These are phyloP conservation scores for Musa beccarii DNA, from an alignment of 176 grass and related monocot species.

Conservation along the genomic window DNA sequence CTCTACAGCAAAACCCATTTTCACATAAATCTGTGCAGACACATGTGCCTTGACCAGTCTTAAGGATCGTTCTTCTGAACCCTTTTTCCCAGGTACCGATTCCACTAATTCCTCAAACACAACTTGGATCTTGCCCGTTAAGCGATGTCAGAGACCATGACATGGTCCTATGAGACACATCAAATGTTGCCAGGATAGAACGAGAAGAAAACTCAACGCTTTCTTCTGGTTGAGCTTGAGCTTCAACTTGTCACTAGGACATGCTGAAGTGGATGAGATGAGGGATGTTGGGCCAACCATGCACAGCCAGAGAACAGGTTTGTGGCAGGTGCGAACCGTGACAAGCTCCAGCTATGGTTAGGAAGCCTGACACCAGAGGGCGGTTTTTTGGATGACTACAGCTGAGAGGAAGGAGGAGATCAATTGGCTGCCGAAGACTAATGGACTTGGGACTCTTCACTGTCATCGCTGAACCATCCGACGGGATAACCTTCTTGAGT, in stretches of 20 bases:
- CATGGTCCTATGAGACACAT: constrained; percentile 20
- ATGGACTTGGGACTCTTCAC: constrained; percentile 73
- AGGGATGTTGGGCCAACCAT: constrained; percentile 61
- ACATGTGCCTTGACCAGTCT: constrained; percentile 51
- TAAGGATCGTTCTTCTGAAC: constrained; percentile 52
- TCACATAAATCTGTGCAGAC: constrained; percentile 71
- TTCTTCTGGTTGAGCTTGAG: constrained; percentile 60
- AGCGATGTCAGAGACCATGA: constrained; percentile 69
- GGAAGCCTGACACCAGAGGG: constrained; percentile 24
- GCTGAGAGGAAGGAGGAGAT: constrained; percentile 72
- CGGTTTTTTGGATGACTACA: constrained; percentile 47
- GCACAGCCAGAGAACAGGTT: constrained; percentile 71
- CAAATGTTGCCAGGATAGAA: constrained; percentile 15
- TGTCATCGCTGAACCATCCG: constrained; percentile 78
- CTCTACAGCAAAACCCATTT: constrained; percentile 69
- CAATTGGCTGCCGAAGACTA: constrained; percentile 63
- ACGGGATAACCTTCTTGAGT: constrained; percentile 83
- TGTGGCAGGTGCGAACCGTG: constrained; percentile 51
- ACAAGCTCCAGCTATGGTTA: constrained; percentile 62
- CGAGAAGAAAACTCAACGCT: constrained; percentile 57
- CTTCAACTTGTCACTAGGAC: constrained; percentile 65
- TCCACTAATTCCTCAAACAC: constrained; percentile 76
- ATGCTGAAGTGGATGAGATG: constrained; percentile 54
- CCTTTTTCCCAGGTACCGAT: constrained; percentile 52
- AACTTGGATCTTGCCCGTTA: constrained; percentile 47